A percentile compares a stretch with the other conserved stretches of the same genome.
Conservation (phyloP, 2,329 filamentous ascomycete genomes). For the Akanthomyces uredinophilus region DNA sequence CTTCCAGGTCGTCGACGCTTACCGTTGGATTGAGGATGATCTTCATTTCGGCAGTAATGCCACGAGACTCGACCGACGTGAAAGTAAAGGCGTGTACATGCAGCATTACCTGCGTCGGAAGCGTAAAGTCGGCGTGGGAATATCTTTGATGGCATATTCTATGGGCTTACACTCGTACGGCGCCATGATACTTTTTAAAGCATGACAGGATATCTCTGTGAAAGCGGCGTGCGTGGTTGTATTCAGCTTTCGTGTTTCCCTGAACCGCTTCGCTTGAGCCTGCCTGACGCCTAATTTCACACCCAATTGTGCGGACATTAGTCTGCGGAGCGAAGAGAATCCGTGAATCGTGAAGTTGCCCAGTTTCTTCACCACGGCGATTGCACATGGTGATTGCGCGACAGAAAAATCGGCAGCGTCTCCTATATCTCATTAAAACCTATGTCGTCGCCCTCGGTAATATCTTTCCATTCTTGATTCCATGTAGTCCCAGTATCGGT, state of each 20-base stretch:
- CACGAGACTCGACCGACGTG: slow-evolving; percentile 31
- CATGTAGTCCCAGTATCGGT: not conserved
- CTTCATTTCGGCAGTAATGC: slow-evolving; percentile 23
- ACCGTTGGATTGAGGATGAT: slow-evolving; percentile 29
- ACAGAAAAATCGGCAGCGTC: not conserved
- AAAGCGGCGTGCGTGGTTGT: not conserved
- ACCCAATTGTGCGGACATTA: slow-evolving; percentile 27
- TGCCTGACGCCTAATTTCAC: slow-evolving; percentile 7
- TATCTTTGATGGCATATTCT: slow-evolving; percentile 34
- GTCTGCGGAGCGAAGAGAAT: slow-evolving; percentile 27
- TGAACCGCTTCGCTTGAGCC: slow-evolving; percentile 5
- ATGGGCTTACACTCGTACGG: slow-evolving; percentile 34
- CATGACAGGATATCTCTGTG: not conserved
- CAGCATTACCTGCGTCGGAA: slow-evolving; percentile 39
- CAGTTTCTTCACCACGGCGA: not conserved
- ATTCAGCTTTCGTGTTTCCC: not conserved
- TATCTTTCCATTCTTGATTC: not conserved
- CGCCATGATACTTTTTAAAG: slow-evolving; percentile 27
- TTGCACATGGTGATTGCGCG: not conserved
- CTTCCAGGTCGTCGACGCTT: slow-evolving; percentile 38
- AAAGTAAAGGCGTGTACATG: slow-evolving; percentile 33
- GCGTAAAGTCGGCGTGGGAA: slow-evolving; percentile 39
- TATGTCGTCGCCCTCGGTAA: not conserved
- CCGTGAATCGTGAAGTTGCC: not conserved
- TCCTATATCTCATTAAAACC: not conserved